Conservation (phyloP, 2,329 filamentous ascomycete genomes). For the Ophiostoma piceae region DNA sequence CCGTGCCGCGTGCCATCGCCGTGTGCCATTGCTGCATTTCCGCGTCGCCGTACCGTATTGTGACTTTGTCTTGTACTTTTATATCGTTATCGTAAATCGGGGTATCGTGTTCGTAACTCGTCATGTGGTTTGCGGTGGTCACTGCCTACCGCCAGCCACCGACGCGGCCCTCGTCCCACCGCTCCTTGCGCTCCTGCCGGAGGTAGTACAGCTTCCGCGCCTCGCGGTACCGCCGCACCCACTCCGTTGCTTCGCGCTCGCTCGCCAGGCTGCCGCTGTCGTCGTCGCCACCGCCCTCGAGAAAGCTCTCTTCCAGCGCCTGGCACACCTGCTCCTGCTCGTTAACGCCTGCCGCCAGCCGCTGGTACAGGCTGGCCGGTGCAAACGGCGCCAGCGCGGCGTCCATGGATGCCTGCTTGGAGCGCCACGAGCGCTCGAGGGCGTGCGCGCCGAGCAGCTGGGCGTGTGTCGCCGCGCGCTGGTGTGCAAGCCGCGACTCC, state of each 20-base stretch:
- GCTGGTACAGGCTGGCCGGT: slow-evolving; percentile 78
- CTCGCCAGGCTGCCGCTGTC: slow-evolving; percentile 47
- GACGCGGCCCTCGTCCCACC: slow-evolving; percentile 94
- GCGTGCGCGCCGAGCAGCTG: slow-evolving; percentile 78
- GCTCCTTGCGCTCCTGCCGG: slow-evolving; percentile 77
- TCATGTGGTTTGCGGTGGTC: not conserved
- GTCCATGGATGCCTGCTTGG: slow-evolving; percentile 87
- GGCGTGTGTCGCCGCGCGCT: slow-evolving; percentile 69
- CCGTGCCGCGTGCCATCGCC: slow-evolving; percentile 1
- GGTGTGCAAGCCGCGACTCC: slow-evolving; percentile 52
- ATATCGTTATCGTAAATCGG: not conserved
- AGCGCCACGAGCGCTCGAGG: slow-evolving; percentile 85
- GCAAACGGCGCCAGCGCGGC: slow-evolving; percentile 76
- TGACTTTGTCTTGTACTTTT: not conserved
- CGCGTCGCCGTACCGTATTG: not conserved
- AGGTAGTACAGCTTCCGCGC: slow-evolving; percentile 73
- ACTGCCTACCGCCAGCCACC: slow-evolving; percentile 73
- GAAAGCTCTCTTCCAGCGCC: slow-evolving; percentile 87
- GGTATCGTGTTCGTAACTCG: not conserved
- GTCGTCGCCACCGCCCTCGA: slow-evolving; percentile 49
- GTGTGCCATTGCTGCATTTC: not conserved
- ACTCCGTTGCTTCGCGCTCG: slow-evolving; percentile 80
- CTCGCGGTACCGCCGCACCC: slow-evolving; percentile 75
- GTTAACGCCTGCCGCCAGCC: slow-evolving; percentile 66
- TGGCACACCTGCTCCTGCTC: slow-evolving; percentile 79